Evolutionary conservation across 148 eudicot genomes (phyloP).

Genomic region (Hydrangea macrophylla): DNA sequence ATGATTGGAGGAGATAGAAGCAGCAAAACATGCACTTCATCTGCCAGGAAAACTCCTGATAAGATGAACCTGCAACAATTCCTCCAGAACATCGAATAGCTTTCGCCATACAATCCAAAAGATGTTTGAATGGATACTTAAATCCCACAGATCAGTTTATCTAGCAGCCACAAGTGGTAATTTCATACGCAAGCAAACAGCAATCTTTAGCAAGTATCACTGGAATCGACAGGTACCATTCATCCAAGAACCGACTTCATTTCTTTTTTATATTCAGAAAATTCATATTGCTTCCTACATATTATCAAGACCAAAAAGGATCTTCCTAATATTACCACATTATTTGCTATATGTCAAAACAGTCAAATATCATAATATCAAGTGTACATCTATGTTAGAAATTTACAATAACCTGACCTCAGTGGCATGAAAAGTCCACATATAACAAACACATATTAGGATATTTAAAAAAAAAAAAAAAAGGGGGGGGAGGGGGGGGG

Average conservation of each 20-base stretch:
- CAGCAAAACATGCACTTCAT: too few relatives aligned
- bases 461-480: too few relatives aligned
- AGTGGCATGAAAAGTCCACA: neutral
- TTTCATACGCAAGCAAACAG: neutral
- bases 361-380: neutral
- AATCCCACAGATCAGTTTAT: neutral
- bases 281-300: neutral
- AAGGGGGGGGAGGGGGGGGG: too few relatives aligned
- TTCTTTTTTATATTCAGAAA: neutral
- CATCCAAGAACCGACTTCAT: neutral
- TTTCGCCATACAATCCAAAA: neutral
- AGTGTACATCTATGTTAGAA: neutral
- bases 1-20: too few relatives aligned
- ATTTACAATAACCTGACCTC: neutral
- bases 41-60: too few relatives aligned
- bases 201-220: neutral
- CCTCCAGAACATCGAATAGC: neutral
- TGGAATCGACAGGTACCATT: neutral
- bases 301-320: neutral
- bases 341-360: neutral
- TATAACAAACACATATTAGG: neutral
- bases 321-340: neutral
- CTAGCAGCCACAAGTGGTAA: neutral
- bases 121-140: neutral
- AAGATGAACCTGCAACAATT: too few relatives aligned